A percentile compares a stretch with the other conserved stretches of the same genome.
Conservation (phyloP, 352 stramenopile genomes). For the Globisporangium recalcitrans region DNA sequence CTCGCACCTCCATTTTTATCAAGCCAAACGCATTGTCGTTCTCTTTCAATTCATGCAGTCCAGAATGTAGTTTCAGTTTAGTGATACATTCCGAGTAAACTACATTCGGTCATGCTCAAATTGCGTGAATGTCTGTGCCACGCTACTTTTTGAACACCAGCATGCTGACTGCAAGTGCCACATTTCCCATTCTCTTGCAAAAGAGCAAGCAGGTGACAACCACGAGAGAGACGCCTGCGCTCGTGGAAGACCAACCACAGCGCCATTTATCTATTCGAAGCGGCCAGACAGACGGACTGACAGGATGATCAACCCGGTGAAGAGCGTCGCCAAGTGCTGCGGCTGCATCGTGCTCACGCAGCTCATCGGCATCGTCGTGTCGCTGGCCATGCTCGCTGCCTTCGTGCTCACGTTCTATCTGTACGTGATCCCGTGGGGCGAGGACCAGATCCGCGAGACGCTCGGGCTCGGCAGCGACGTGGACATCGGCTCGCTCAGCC, state of each 20-base stretch:
- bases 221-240: not conserved
- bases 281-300: not conserved
- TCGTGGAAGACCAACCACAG: too few species aligned
- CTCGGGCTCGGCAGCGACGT: conserved; percentile 42
- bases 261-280: not conserved
- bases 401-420: conserved; percentile 65
- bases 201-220: not conserved
- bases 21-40: too few species aligned
- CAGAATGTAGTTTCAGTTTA: too few species aligned
- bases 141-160: not conserved
- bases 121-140: not conserved
- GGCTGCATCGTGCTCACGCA: conserved; percentile 69
- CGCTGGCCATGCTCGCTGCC: conserved; percentile 39
- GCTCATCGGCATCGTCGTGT: conserved; percentile 58
- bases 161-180: not conserved
- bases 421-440: conserved; percentile 68
- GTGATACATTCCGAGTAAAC: too few species aligned
- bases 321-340: conserved; percentile 59
- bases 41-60: too few species aligned
- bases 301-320: conserved; percentile 21
- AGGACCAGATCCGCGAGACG: conserved; percentile 58
- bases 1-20: too few species aligned
- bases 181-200: not conserved
- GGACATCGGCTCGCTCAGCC: conserved; percentile 43
- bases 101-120: not conserved